A percentile compares a stretch with the other conserved stretches of the same genome.
phyloP scores from a whole-genome alignment of 768 basidiomycete genomes.

The Boletus speciosus region DNA sequence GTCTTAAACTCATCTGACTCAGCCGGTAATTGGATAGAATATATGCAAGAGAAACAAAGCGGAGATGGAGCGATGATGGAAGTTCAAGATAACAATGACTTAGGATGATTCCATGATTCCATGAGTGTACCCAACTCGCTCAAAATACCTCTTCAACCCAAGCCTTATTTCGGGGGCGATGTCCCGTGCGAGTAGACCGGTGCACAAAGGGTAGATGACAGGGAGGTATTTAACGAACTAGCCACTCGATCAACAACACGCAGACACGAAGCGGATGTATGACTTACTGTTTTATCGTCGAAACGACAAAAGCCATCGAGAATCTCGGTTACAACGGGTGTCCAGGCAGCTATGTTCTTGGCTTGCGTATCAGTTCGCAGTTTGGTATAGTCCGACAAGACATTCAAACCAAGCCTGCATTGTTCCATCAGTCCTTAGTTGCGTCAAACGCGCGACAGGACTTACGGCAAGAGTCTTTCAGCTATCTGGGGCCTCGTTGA shows the following conservation, averaged over 20 bases:
- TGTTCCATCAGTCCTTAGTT: constrained; percentile 2
- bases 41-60: constrained; percentile 12
- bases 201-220: constrained; percentile 85
- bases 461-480: constrained; percentile 67
- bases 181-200: constrained; percentile 81
- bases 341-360: constrained; percentile 96
- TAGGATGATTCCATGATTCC: constrained; percentile 63
- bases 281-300: constrained; percentile 84
- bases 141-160: constrained; percentile 73
- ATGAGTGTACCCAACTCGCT: constrained; percentile 71
- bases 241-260: constrained; percentile 3
- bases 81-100: constrained; percentile 27
- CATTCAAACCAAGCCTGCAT: constrained; percentile 76
- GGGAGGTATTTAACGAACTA: constrained; percentile 89
- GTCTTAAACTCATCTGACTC: constrained; percentile 30
- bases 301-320: constrained; percentile 86
- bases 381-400: constrained; percentile 87
- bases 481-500: constrained; percentile 77
- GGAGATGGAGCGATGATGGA: constrained; percentile 9
- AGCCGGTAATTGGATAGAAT: constrained; percentile 27
- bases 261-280: background rate
- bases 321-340: constrained; percentile 96
- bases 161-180: constrained; percentile 79
- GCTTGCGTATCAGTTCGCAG: constrained; percentile 86
- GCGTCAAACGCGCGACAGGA: background rate